phyloP scores from a whole-genome alignment of 2,329 filamentous ascomycete species.

The Shiraia sp. region DNA sequence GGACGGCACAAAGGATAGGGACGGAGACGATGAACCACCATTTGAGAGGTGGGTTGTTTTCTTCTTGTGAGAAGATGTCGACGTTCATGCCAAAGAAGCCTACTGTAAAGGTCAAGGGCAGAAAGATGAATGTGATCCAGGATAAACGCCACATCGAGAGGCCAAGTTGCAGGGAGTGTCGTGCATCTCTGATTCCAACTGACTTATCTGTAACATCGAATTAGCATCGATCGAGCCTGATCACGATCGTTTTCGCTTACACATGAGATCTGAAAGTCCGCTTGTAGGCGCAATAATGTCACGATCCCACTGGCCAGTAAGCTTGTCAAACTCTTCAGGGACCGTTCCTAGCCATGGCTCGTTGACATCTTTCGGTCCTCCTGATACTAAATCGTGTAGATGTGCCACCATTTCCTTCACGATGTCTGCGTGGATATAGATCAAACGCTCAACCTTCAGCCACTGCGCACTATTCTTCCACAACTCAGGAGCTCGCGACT shows the following conservation, averaged over 20 bases:
- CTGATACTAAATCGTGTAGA: slow-evolving; percentile 48
- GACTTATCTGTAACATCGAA: slow-evolving; percentile 44
- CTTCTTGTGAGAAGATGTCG: slow-evolving; percentile 41
- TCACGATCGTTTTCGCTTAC: too few species aligned
- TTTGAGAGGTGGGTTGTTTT: slow-evolving; percentile 19
- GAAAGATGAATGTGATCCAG: slow-evolving; percentile 75
- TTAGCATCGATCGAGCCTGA: too few species aligned
- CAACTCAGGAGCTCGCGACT: slow-evolving; percentile 56
- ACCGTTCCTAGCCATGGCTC: slow-evolving; percentile 48
- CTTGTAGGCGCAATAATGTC: slow-evolving; percentile 57
- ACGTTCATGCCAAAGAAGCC: slow-evolving; percentile 60
- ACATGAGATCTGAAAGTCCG: slow-evolving; percentile 56
- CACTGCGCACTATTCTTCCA: slow-evolving; percentile 57
- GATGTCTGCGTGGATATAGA: slow-evolving; percentile 55
- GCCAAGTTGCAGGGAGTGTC: slow-evolving; percentile 54
- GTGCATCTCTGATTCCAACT: slow-evolving; percentile 57
- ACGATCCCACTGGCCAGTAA: slow-evolving; percentile 54
- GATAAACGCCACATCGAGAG: slow-evolving; percentile 60
- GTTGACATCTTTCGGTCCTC: slow-evolving; percentile 28
- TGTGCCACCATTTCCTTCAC: slow-evolving; percentile 51
- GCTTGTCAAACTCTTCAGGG: slow-evolving; percentile 49
- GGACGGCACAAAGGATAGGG: slow-evolving; percentile 52
- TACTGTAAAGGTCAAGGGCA: slow-evolving; percentile 58
- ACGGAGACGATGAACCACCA: slow-evolving; percentile 52
- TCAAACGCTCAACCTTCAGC: slow-evolving; percentile 57